A percentile compares a stretch with the other conserved stretches of the same genome.
These are phyloP conservation scores for Heterobasidion occidentale DNA, from an alignment of 1,284 basidiomycete species.

Conservation along the genomic window DNA sequence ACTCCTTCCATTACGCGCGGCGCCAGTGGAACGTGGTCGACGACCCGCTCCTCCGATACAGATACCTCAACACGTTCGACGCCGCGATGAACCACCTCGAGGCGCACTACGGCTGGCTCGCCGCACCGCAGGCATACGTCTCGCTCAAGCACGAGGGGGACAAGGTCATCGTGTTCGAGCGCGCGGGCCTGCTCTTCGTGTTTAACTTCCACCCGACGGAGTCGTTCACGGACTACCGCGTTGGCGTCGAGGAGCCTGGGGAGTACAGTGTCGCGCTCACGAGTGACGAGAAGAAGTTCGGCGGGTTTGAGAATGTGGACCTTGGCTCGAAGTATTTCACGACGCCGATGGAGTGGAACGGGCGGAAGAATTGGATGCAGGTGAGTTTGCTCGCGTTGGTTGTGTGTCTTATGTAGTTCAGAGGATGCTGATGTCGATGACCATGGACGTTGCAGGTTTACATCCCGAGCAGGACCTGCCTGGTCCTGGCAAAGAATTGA, in stretches of 20 bases:
- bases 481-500: constrained; percentile 54
- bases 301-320: constrained; percentile 82
- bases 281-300: constrained; percentile 83
- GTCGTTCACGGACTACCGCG: constrained; percentile 89
- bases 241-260: constrained; percentile 85
- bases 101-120: constrained; percentile 77
- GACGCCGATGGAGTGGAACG: constrained; percentile 87
- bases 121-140: constrained; percentile 81
- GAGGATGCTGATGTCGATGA: constrained; percentile 3
- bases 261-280: constrained; percentile 79
- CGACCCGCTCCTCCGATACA: constrained; percentile 81
- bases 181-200: constrained; percentile 87
- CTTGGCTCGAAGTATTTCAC: constrained; percentile 69
- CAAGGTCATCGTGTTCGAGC: constrained; percentile 91
- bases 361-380: constrained; percentile 83
- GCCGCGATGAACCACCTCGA: constrained; percentile 89
- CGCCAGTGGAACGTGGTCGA: constrained; percentile 96
- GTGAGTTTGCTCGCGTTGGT: constrained; percentile 31
- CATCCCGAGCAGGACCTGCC: constrained; percentile 65
- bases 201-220: constrained; percentile 94
- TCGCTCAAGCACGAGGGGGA: constrained; percentile 91
- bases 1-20: constrained; percentile 93
- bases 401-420: neutral
- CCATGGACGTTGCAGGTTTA: constrained; percentile 51
- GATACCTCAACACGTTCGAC: constrained; percentile 91